Evolutionary conservation across 192 early-diverging fungal species (phyloP), one percentile per base, ranked within the genome.

Genomic region (Geosiphon pyriformis): DNA sequence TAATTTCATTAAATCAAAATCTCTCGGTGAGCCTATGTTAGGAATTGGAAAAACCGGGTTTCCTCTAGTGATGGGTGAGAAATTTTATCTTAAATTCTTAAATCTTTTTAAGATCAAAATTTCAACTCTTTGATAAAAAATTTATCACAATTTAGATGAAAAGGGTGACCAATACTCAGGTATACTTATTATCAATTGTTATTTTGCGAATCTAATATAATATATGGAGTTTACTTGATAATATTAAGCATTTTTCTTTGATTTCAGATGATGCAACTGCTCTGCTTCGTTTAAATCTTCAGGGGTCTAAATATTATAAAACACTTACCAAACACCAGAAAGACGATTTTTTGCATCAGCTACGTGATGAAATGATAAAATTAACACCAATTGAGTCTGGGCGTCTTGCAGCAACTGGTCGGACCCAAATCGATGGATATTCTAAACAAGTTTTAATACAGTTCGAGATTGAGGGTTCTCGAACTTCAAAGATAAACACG

Each of bases 11-110:
- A 34, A 2, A 51, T 11, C 7, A 33, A 51, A 35, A 1, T 17
- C 25, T 6, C 51, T 26, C 22, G 37, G 10, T 23, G 62, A 64
- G 22, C 62, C 62, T 10, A 27, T 64, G 12, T 31, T 51, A 22
- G 62, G 62, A 7, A 51, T 64, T 47, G 22, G 2, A 20, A 37
- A 52, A 2, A n/a, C 27, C 22, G 12, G 27, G 18, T 64, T 29
- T 34, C 37, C 17, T 23, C 49, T 30, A 12, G n/a, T 30, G 33
- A 26, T 54, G 4, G 18, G 18, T 54, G 52, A 26, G 18, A 10
- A 42, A 42, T 42, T 42, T 42, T 42, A 6, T 42, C 7, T 15
- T 42, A 10, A 10, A 42, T 42, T 42, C 15, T 42, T 42, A n/a
- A n/a, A n/a, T n/a, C 15, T 42, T 42, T 10, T 42, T 42, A 42